Evolutionary conservation across 73 alveolate genomes (phyloP), one percentile per base, ranked within the genome.

Genomic region (Effrenium voratum): DNA sequence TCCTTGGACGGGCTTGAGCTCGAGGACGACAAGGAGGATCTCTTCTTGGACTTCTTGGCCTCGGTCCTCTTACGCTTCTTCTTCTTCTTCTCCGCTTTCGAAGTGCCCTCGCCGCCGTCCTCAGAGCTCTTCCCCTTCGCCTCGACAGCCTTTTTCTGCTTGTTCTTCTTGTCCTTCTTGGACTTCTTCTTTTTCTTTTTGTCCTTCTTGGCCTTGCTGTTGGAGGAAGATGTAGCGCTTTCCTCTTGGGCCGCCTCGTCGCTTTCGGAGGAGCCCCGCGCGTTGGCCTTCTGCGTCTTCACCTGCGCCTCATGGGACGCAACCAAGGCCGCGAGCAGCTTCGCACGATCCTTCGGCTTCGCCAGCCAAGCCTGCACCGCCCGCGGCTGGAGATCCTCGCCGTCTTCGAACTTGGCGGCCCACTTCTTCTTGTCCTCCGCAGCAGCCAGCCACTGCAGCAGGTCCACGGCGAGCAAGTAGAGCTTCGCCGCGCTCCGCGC

Each of bases 401-500:
- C 4, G 5, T 16, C 47, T 47, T 70, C 36, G 24, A 70, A 15
- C 32, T 70, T 70, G 47, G 30, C 36, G 15, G 81, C 81, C 81
- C 81, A 70, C 81, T 70, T 24, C 24, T 4, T 4, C 40, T 19
- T 44, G 81, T 70, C 15, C 47, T 13, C 4, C 47, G 81, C 81
- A 3, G 47, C 47, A 3, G 81, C 81, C 13, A 70, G 81, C 81
- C 45, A 70, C 81, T 70, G 81, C 81, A 70, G 47, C 47, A 70
- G 81, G 26, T 13, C 81, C 81, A 70, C 36, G 81, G 49, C 47
- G 13, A 32, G 45, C 47, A 70, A n/a, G 47, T 70, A 70, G 47
- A n/a, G 81, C 47, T 16, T 70, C 49, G 81, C 81, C 47, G 81
- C 13, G 4, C 49, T 5, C 24, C 36, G 30, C 47, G 24, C 81